Percentiles rank a stretch among this genome's conserved stretches.
phyloP scores from a whole-genome alignment of 2,329 filamentous ascomycete species.

The Endoconidiophora polonica region DNA sequence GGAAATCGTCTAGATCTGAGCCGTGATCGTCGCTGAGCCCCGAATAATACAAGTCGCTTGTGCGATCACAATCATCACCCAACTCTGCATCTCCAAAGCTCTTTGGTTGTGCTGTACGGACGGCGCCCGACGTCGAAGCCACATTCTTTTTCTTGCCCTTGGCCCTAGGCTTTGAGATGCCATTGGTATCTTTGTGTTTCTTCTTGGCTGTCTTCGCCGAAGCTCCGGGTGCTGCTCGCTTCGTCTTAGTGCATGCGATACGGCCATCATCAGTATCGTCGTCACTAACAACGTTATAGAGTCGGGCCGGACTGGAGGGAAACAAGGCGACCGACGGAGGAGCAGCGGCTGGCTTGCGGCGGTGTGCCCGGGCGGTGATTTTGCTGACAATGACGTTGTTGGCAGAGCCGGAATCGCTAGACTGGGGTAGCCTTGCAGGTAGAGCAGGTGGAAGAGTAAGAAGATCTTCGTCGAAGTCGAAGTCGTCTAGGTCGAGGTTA shows the following conservation, averaged over 20 bases:
- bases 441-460: background rate
- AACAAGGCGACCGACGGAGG: background rate
- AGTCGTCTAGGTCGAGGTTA: slow-evolving; percentile 1
- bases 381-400: background rate
- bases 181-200: background rate
- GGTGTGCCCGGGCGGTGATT: background rate
- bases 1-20: slow-evolving; percentile 11
- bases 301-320: slow-evolving; percentile 9
- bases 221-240: background rate
- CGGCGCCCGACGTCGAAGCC: background rate
- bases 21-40: slow-evolving; percentile 12
- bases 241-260: background rate
- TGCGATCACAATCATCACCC: slow-evolving; percentile 10
- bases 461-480: slow-evolving; percentile 5
- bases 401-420: background rate
- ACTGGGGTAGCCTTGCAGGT: background rate
- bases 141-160: background rate
- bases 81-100: slow-evolving; percentile 8
- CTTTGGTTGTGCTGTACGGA: background rate
- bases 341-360: background rate
- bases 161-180: background rate
- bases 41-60: slow-evolving; percentile 12
- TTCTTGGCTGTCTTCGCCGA: background rate
- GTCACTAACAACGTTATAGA: slow-evolving; percentile 9
- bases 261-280: slow-evolving; percentile 4